Base-by-base conservation (phyloP, 768 basidiomycete species). In the Hericium alpestre region DNA sequence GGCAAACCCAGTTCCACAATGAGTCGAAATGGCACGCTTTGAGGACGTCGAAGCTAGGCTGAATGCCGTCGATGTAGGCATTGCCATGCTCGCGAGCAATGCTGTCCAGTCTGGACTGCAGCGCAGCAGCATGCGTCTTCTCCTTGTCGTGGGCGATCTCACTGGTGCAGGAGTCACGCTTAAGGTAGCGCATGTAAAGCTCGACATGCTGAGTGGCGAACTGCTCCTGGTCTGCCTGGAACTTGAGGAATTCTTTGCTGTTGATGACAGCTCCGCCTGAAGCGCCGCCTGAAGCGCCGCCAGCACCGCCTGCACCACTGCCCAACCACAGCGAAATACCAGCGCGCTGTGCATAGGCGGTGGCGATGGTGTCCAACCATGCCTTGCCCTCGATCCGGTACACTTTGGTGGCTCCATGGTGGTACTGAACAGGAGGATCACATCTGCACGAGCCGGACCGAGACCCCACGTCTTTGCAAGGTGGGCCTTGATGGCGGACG, bases 1-100 rank as follows among this genome's bases (percentile, higher is more conserved):
- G 96, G 59, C 95, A 86, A 48, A 88, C 95, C 96, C 96, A 99
- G 68, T 99, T 99, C 96, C 95, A 99, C 6, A 89, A 93, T 2
- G 95, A 98, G 69, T 98, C 94, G 76, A 99, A 98, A 68, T 87
- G 93, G 49, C 96, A 90, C 12, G 94, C 96, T 72, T 99, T 98
- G 65, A 97, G 77, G 2, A 90, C 86, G 66, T 95, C 91, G 71
- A 99, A 99, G 57, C 82, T 79, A 10, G 96, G 96, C 66, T 94
- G 89, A 59, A 98, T 94, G 47, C 96, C 96, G 37, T 94, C 87
- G 58, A 98, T 76, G 72, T 99, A 99, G 0, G 77, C 70, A 56
- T 98, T 94, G 27, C 96, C 96, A 63, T 99, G 96, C 67, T 99
- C 96, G 60, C 82, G 79, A 48, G 82, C 75, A 67, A 99, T 92